Conservation (phyloP, 140 eudicot species). For the Flaveria floridana region DNA sequence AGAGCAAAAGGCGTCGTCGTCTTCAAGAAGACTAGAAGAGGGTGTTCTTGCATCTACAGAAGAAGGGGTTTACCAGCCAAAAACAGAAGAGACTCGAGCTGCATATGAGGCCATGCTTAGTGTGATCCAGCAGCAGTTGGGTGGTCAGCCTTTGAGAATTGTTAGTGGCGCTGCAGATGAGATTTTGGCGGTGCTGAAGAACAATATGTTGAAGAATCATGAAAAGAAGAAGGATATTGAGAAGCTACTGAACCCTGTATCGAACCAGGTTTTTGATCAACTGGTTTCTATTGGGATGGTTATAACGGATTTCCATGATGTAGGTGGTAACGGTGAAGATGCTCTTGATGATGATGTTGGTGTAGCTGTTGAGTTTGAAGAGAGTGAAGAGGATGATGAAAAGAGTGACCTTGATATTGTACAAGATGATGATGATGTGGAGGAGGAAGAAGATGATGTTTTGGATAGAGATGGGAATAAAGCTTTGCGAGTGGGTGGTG, state of each 20-base stretch:
- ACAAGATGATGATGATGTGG: slow-evolving; percentile 73
- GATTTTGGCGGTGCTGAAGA: slow-evolving; percentile 76
- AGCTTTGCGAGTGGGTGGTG: slow-evolving; percentile 81
- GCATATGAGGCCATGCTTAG: slow-evolving; percentile 83
- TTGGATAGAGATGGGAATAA: slow-evolving; percentile 46
- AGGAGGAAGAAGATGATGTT: slow-evolving; percentile 58
- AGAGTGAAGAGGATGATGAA: slow-evolving; percentile 76
- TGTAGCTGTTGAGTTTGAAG: slow-evolving; percentile 91
- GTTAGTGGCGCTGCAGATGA: slow-evolving; percentile 82
- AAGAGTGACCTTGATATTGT: slow-evolving; percentile 72
- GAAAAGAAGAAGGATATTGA: slow-evolving; percentile 78
- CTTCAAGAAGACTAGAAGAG: slow-evolving; percentile 77
- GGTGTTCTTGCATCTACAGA: slow-evolving; percentile 61
- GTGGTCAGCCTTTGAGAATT: slow-evolving; percentile 63
- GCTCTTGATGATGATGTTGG: slow-evolving; percentile 75
- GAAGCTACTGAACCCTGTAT: slow-evolving; percentile 59
- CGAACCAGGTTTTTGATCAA: slow-evolving; percentile 48
- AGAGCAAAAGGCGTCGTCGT: slow-evolving; percentile 61
- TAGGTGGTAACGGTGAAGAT: slow-evolving; percentile 44
- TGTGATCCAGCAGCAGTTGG: slow-evolving; percentile 66
- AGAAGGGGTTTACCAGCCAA: slow-evolving; percentile 81
- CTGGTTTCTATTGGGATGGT: slow-evolving; percentile 55
- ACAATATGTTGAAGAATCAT: slow-evolving; percentile 49
- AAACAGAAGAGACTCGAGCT: slow-evolving; percentile 71
- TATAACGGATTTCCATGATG: slow-evolving; percentile 70